phyloP scores from a whole-genome alignment of 768 basidiomycete genomes.

The Postia placenta region DNA sequence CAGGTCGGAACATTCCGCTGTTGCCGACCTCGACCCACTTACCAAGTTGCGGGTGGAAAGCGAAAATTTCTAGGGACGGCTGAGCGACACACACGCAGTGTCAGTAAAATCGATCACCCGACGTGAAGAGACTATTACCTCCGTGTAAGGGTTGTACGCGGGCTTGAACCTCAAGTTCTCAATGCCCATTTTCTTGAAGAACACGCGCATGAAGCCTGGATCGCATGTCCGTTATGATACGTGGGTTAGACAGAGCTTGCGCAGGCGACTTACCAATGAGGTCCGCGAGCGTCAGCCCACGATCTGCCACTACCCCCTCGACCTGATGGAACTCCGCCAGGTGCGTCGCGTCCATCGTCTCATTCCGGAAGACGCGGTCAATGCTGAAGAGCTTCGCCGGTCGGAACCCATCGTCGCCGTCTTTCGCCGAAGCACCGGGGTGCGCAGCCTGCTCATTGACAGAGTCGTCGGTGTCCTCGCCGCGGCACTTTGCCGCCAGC shows the following conservation, averaged over 20 bases:
- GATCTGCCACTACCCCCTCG: constrained; percentile 98
- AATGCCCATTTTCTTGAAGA: constrained; percentile 98
- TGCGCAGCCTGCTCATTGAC: constrained; percentile 21
- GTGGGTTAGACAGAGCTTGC: neutral
- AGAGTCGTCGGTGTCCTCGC: constrained; percentile 39
- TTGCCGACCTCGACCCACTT: constrained; percentile 99
- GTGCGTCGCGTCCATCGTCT: constrained; percentile 98
- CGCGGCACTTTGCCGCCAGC: constrained; percentile 79
- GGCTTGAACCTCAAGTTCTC: constrained; percentile 95
- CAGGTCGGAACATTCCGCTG: constrained; percentile 99
- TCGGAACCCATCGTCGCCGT: constrained; percentile 66
- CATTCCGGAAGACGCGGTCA: constrained; percentile 97
- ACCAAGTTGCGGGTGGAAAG: constrained; percentile 90
- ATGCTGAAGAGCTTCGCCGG: constrained; percentile 96
- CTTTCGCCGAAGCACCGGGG: constrained; percentile 21
- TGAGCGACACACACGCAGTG: constrained; percentile 21
- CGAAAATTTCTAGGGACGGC: constrained; percentile 97
- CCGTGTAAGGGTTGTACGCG: constrained; percentile 97
- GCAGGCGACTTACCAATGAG: constrained; percentile 65
- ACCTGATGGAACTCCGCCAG: constrained; percentile 99
- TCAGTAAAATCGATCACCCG: neutral
- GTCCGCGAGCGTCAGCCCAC: constrained; percentile 86
- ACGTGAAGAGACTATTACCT: constrained; percentile 38
- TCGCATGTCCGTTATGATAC: neutral
- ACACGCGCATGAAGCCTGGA: constrained; percentile 91